These are phyloP conservation scores for Lactifluus rugatus DNA, from an alignment of 768 basidiomycete species.

Conservation along the genomic window DNA sequence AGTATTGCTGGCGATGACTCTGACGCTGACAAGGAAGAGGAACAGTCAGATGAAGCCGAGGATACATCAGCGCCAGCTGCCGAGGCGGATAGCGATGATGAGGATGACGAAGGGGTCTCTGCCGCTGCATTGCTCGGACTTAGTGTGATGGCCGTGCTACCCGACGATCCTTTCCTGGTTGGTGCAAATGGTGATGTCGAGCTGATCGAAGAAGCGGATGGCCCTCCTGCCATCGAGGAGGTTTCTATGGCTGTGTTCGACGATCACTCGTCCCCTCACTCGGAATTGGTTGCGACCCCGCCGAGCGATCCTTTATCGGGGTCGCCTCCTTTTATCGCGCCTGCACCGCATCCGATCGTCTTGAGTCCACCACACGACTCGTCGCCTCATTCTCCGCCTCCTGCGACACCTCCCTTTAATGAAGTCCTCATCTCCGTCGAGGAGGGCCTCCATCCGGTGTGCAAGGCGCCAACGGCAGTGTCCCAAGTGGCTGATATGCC, in stretches of 20 bases:
- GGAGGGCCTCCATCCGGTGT: background rate
- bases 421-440: slow-evolving; percentile 6
- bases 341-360: slow-evolving; percentile 1
- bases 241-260: background rate
- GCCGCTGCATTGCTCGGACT: slow-evolving; percentile 7
- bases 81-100: slow-evolving; percentile 30
- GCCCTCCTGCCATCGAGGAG: background rate
- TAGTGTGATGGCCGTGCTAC: background rate
- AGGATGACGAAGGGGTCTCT: slow-evolving; percentile 28
- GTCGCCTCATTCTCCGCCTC: background rate
- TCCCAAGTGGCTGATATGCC: background rate
- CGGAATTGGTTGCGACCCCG: slow-evolving; percentile 9
- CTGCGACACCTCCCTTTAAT: background rate
- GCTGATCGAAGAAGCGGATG: slow-evolving; percentile 4
- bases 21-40: slow-evolving; percentile 17
- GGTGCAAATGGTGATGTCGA: slow-evolving; percentile 10
- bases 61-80: background rate
- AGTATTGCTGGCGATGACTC: slow-evolving; percentile 18
- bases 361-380: background rate
- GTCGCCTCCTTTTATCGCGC: background rate
- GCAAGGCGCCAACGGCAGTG: background rate
- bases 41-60: slow-evolving; percentile 23
- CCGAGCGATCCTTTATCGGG: slow-evolving; percentile 10
- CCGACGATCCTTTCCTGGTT: background rate
- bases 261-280: slow-evolving; percentile 6